Base-by-base conservation (phyloP, 345 rosid species). In the Camelina hispida region DNA sequence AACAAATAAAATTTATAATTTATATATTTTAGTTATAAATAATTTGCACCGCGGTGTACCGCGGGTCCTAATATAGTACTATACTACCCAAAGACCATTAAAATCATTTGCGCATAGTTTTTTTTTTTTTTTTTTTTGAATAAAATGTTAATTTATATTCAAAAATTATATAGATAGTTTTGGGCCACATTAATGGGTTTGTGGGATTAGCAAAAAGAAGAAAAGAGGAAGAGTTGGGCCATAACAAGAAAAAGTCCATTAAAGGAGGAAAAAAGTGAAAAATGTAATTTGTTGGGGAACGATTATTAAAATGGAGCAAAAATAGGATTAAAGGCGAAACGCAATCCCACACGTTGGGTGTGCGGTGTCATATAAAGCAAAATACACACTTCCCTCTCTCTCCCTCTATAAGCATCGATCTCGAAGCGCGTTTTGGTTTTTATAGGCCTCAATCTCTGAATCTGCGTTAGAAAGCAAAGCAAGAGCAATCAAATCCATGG, bases 321-420 rank as follows among this genome's bases (percentile, higher is more conserved):
- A 56, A 74, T 34, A 59, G 57, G 73, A 67, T 68, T 32, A 35
- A 63, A 20, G 52, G 71, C 66, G 60, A 46, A 70, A 76, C 47
- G 74, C 79, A 70, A 61, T 7, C 76, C 66, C 80, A 77, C 30
- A 64, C 55, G 80, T 77, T 32, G 72, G 16, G 59, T 34, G 65
- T 66, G 78, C 53, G 61, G 79, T 70, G 80, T 63, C 66, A 77
- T 63, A 63, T 35, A 57, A 48, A 17, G 23, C 34, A 28, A 43
- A 32, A 54, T 14, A 62, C 71, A 63, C 71, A 16, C 64, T 55
- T 71, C 68, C 9, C 42, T 9, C 55, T 47, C 30, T 7, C 30
- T 5, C 9, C 30, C 77, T 72, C 28, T 25, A 25, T 28, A 28
- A 28, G 5, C 30, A 28, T 28, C 30, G 30, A 28, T 28, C 30